Percentiles rank a stretch among this genome's conserved stretches.
phyloP scores from a whole-genome alignment of 371 early-diverging fungal species.

The Nematocida homosporus region DNA sequence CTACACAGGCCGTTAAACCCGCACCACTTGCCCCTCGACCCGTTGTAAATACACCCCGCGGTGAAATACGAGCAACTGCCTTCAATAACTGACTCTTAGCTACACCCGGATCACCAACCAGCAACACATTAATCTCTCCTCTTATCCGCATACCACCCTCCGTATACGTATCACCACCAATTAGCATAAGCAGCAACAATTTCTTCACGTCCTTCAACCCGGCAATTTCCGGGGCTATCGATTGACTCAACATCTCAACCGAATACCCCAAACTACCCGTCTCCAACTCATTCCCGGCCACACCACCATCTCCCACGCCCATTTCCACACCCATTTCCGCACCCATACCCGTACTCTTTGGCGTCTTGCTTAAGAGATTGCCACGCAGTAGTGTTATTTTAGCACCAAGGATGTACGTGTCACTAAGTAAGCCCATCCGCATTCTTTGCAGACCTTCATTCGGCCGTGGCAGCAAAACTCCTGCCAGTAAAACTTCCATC shows the following conservation, averaged over 20 bases:
- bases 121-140: conserved; percentile 74
- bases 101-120: conserved; percentile 79
- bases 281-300: conserved; percentile 16
- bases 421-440: conserved; percentile 85
- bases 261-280: conserved; percentile 69
- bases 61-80: conserved; percentile 58
- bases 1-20: conserved; percentile 73
- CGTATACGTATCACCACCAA: conserved; percentile 94
- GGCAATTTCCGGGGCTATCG: conserved; percentile 89
- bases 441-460: conserved; percentile 84
- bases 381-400: conserved; percentile 78
- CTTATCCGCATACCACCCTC: conserved; percentile 78
- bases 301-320: neutral
- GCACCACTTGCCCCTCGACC: conserved; percentile 75
- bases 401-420: conserved; percentile 84
- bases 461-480: conserved; percentile 85
- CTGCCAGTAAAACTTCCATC: conserved; percentile 78
- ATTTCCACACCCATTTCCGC: no score
- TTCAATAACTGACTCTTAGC: conserved; percentile 77
- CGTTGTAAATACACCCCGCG: conserved; percentile 70
- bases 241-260: conserved; percentile 73
- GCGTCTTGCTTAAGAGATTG: conserved; percentile 70
- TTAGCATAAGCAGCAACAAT: conserved; percentile 83
- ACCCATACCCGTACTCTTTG: neutral
- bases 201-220: conserved; percentile 94